Base-by-base conservation (phyloP, 2,329 filamentous ascomycete genomes). In the Sporothrix pseudoabietina region DNA sequence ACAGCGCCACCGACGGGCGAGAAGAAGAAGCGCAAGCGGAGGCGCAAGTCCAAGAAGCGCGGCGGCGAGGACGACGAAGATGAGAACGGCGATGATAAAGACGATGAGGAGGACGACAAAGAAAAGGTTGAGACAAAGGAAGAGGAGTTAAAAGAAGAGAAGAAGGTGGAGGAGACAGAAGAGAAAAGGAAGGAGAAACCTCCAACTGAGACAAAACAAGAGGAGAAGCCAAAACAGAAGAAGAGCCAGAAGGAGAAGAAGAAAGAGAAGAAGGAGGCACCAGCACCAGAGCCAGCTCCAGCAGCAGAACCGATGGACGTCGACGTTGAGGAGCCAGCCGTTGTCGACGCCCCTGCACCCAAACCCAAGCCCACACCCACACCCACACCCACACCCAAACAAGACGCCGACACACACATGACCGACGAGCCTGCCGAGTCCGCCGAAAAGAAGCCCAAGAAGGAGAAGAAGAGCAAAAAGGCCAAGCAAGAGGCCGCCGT, bases 381-480 rank as follows among this genome's bases (percentile, higher is more conserved):
- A n/a, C n/a, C 16, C 4, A 19, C 44, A 14, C 3, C 30, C 4
- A 4, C 44, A n/a, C 44, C 65, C 4, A 19, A 35, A n/a, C 54
- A 63, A 44, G n/a, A 14, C 19, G 22, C 7, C 19, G 61, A 70
- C 63, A 65, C 80, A 79, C 59, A 78, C 77, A 55, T 47, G 22
- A 3, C 49, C 30, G 14, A 35, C 19, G 52, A 14, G 12, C 8
- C 22, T 5, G n/a, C 22, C 9, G 69, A 41, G 30, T 5, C 44
- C 72, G 84, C 82, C 73, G 82, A 81, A 8, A 82, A 79, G 73
- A 80, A 78, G 69, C 69, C 74, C 4, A 76, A 75, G 41, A 70
- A 74, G 35, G 69, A 74, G 54, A 59, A 66, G 63, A 63, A 80
- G 63, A 77, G 44, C 14, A 79, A 72, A 75, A 76, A 78, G 65